These are phyloP conservation scores for Cladophialophora bantiana DNA, from an alignment of 2,329 filamentous ascomycete species.

Conservation along the genomic window DNA sequence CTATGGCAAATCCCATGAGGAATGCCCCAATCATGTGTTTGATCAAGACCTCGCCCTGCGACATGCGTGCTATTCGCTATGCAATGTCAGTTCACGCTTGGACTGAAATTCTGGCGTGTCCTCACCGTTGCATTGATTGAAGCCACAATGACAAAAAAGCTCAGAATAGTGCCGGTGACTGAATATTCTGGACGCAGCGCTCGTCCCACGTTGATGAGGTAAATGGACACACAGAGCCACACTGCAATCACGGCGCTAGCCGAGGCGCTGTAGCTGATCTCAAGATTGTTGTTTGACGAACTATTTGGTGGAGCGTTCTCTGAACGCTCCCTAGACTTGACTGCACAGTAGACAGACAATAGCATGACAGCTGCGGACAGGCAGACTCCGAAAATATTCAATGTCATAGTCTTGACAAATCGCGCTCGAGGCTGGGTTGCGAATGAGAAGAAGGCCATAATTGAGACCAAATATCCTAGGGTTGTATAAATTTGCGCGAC, in stretches of 20 bases:
- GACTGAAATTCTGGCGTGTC: not conserved
- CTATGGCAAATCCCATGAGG: conserved; percentile 68
- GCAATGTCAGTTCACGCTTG: not conserved
- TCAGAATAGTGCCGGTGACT: not conserved
- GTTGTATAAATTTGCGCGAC: conserved; percentile 1
- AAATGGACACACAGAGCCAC: conserved; percentile 75
- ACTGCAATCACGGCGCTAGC: conserved; percentile 72
- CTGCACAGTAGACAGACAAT: conserved; percentile 68
- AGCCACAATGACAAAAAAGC: conserved; percentile 9
- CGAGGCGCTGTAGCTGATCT: conserved; percentile 68
- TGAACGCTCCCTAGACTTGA: conserved; percentile 67
- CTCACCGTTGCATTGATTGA: not conserved
- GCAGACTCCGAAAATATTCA: conserved; percentile 57
- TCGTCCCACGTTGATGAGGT: conserved; percentile 68
- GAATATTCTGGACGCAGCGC: conserved; percentile 66
- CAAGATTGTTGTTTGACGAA: conserved; percentile 37
- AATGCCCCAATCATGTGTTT: conserved; percentile 52
- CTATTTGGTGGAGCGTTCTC: conserved; percentile 48
- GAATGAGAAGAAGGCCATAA: conserved; percentile 69
- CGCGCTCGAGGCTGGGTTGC: conserved; percentile 73
- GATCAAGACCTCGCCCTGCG: not conserved
- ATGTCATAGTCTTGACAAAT: conserved; percentile 71
- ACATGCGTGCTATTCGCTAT: not conserved
- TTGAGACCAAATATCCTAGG: conserved; percentile 67
- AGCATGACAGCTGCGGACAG: conserved; percentile 66